Percentiles rank a stretch among this genome's conserved stretches.
These are phyloP conservation scores for Alisma plantagoaquatica DNA, from an alignment of 106 monocot species.

Conservation along the genomic window DNA sequence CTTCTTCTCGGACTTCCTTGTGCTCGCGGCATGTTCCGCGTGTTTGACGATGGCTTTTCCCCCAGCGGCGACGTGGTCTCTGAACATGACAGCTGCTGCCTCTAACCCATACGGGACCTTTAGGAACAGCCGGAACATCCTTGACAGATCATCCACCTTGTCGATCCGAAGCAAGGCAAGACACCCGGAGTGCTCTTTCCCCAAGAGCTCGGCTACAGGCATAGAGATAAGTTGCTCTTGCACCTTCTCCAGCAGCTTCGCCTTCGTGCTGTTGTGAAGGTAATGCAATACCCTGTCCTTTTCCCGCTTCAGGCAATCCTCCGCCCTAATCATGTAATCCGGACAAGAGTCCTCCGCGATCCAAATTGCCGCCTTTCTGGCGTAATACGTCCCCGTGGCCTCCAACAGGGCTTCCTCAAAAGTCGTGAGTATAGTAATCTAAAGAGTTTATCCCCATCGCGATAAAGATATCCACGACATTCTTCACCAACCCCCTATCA, in stretches of 20 bases:
- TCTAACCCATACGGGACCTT: conserved; percentile 12
- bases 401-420: conserved; percentile 30
- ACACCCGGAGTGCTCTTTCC: conserved; percentile 77
- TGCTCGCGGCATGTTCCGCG: conserved; percentile 27
- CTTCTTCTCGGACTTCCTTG: conserved; percentile 21
- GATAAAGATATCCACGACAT: conserved; percentile 66
- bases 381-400: conserved; percentile 28
- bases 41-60: conserved; percentile 29
- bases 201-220: conserved; percentile 46
- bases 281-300: conserved; percentile 16
- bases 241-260: conserved; percentile 41
- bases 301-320: conserved; percentile 16
- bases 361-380: conserved; percentile 35
- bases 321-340: conserved; percentile 34
- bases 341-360: conserved; percentile 37
- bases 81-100: conserved; percentile 8
- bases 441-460: conserved; percentile 47
- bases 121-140: background rate
- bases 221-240: conserved; percentile 53
- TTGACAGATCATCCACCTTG: conserved; percentile 3
- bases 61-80: conserved; percentile 23
- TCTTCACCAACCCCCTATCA: conserved; percentile 57
- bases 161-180: conserved; percentile 46
- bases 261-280: conserved; percentile 10
- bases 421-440: conserved; percentile 30